Conservation (phyloP, 768 basidiomycete genomes). For the Pluteus cervinus region DNA sequence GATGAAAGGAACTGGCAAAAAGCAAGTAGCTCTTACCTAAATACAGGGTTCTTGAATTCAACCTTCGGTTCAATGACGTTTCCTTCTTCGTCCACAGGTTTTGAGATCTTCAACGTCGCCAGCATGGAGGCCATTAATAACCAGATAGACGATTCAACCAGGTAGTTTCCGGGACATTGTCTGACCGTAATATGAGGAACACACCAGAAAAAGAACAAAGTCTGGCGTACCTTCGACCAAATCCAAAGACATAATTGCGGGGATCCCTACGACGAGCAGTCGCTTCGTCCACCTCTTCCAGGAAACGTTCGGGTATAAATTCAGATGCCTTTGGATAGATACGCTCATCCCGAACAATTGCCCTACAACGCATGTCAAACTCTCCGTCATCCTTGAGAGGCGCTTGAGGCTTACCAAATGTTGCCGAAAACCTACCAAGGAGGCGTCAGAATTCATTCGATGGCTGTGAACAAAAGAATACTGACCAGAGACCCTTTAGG, state of each 20-base stretch:
- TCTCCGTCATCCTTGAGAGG: conserved; percentile 3
- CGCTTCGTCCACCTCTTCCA: conserved; percentile 25
- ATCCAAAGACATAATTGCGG: conserved; percentile 32
- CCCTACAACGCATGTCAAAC: conserved; percentile 28
- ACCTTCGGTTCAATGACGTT: conserved; percentile 39
- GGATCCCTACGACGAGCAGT: conserved; percentile 22
- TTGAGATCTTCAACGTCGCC: conserved; percentile 50
- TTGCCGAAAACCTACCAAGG: conserved; percentile 44
- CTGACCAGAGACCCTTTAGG: conserved; percentile 57
- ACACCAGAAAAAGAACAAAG: background rate
- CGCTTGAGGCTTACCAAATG: conserved; percentile 39
- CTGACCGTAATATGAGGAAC: conserved; percentile 20
- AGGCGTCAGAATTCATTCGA: conserved; percentile 6
- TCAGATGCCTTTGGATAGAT: conserved; percentile 42
- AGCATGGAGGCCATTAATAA: conserved; percentile 48
- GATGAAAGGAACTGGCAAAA: background rate
- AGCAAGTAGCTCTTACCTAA: conserved; percentile 37
- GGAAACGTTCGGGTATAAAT: conserved; percentile 51
- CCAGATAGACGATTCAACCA: conserved; percentile 63
- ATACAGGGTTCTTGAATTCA: conserved; percentile 54
- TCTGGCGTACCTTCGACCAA: conserved; percentile 31
- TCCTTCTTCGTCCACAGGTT: conserved; percentile 44
- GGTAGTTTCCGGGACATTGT: conserved; percentile 57
- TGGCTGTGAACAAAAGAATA: conserved; percentile 5
- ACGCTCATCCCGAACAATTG: conserved; percentile 41